These are phyloP conservation scores for Soucietia sequanensis DNA, from an alignment of 805 yeast genomes.

Conservation along the genomic window DNA sequence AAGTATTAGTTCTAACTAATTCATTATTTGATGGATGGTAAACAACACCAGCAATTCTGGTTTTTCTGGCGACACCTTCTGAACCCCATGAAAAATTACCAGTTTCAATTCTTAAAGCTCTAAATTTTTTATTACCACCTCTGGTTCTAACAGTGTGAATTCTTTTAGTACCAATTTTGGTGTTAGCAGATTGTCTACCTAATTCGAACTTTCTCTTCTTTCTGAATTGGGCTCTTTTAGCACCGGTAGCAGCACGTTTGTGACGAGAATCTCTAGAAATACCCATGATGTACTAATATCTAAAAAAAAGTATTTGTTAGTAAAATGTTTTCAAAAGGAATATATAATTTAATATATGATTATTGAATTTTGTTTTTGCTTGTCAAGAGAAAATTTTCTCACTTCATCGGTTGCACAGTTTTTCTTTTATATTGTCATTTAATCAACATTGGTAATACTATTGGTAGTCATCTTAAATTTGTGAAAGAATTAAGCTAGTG, in stretches of 20 bases:
- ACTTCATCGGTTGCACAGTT: no score
- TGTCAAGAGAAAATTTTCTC: no score
- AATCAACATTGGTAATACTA: no score
- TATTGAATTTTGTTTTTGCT: no score
- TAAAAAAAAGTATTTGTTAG: slow-evolving; percentile 16
- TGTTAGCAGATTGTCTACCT: slow-evolving; percentile 99
- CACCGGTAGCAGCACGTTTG: slow-evolving; percentile 99
- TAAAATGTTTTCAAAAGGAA: no score
- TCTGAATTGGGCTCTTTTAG: slow-evolving; percentile 99
- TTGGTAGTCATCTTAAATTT: no score
- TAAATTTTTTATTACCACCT: slow-evolving; percentile 99
- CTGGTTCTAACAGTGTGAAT: slow-evolving; percentile 99
- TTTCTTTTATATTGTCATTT: no score
- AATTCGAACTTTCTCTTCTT: slow-evolving; percentile 99
- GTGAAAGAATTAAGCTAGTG: no score
- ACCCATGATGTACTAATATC: slow-evolving; percentile 71
- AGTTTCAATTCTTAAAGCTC: slow-evolving; percentile 98
- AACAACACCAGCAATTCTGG: slow-evolving; percentile 96
- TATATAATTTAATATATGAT: no score
- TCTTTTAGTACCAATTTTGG: slow-evolving; percentile 98
- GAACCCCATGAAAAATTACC: slow-evolving; percentile 99
- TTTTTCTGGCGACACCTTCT: slow-evolving; percentile 97
- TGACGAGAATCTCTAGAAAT: slow-evolving; percentile 99
- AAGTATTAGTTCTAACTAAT: slow-evolving; percentile 99
- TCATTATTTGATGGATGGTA: slow-evolving; percentile 99